A percentile compares a stretch with the other conserved stretches of the same genome.
phyloP scores from a whole-genome alignment of 1,284 basidiomycete genomes.

The Coniophora puteana region DNA sequence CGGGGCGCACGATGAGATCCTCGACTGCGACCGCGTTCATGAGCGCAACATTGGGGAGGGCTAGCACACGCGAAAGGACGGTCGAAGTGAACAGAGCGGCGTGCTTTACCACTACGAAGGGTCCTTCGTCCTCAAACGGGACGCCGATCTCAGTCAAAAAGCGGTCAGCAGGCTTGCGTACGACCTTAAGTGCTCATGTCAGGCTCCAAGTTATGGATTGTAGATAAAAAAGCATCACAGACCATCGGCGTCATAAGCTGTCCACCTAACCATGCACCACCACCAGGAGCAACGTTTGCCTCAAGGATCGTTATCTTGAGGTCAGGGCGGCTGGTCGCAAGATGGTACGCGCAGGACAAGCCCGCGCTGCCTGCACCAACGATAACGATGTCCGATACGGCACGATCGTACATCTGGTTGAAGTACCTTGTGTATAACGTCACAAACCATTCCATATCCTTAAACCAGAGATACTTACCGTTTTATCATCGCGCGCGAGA shows the following conservation, averaged over 20 bases:
- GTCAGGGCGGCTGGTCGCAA: slow-evolving; percentile 69
- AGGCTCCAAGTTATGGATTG: not conserved
- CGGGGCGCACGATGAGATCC: slow-evolving; percentile 68
- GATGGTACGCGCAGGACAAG: slow-evolving; percentile 74
- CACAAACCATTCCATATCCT: slow-evolving; percentile 3
- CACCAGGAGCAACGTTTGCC: slow-evolving; percentile 80
- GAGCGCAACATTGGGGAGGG: slow-evolving; percentile 71
- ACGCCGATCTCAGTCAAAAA: slow-evolving; percentile 75
- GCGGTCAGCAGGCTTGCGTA: slow-evolving; percentile 77
- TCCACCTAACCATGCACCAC: slow-evolving; percentile 78
- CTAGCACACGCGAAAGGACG: slow-evolving; percentile 69
- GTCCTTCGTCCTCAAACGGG: slow-evolving; percentile 79
- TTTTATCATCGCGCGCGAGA: slow-evolving; percentile 78
- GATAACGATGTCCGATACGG: slow-evolving; percentile 76
- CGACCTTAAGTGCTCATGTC: slow-evolving; percentile 40
- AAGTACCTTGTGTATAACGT: slow-evolving; percentile 48
- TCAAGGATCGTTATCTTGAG: slow-evolving; percentile 81
- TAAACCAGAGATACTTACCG: slow-evolving; percentile 35
- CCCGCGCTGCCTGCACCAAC: slow-evolving; percentile 81
- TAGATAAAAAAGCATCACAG: slow-evolving; percentile 6
- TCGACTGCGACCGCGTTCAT: slow-evolving; percentile 79
- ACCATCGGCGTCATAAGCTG: slow-evolving; percentile 86
- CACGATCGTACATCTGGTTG: slow-evolving; percentile 69
- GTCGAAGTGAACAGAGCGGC: slow-evolving; percentile 83
- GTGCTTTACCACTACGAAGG: slow-evolving; percentile 79